phyloP scores from a whole-genome alignment of 1,284 basidiomycete species.

The Ceratobasidium sp. region DNA sequence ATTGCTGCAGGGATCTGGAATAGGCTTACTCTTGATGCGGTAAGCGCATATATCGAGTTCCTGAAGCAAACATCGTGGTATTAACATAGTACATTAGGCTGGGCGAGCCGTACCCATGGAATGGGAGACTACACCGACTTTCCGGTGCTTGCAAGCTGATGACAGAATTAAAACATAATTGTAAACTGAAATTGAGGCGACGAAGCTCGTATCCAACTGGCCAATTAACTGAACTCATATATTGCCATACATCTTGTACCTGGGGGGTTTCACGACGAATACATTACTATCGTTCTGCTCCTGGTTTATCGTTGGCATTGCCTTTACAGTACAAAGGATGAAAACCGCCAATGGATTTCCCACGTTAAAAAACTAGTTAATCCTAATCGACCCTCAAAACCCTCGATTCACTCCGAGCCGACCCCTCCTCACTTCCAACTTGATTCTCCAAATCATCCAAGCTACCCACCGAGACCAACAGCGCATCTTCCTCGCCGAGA shows the following conservation, averaged over 20 bases:
- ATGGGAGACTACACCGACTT: conserved; percentile 53
- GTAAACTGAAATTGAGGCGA: background rate
- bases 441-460: background rate
- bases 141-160: conserved; percentile 55
- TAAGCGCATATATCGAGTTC: conserved; percentile 46
- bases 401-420: background rate
- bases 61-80: conserved; percentile 24
- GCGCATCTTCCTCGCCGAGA: conserved; percentile 15
- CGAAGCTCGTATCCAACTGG: background rate
- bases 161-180: conserved; percentile 52
- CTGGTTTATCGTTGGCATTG: background rate
- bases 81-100: conserved; percentile 46
- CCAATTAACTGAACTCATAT: background rate
- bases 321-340: background rate
- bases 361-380: too few species aligned
- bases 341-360: too few species aligned
- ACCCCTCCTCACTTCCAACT: background rate
- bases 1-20: conserved; percentile 58
- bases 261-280: background rate
- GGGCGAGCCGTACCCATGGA: conserved; percentile 52
- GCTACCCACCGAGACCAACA: background rate
- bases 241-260: background rate
- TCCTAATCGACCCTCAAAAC: conserved; percentile 5
- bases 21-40: conserved; percentile 52
- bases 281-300: too few species aligned